These are phyloP conservation scores for Choanephora cucurbitarum DNA, from an alignment of 371 early-diverging fungal species.

Conservation along the genomic window DNA sequence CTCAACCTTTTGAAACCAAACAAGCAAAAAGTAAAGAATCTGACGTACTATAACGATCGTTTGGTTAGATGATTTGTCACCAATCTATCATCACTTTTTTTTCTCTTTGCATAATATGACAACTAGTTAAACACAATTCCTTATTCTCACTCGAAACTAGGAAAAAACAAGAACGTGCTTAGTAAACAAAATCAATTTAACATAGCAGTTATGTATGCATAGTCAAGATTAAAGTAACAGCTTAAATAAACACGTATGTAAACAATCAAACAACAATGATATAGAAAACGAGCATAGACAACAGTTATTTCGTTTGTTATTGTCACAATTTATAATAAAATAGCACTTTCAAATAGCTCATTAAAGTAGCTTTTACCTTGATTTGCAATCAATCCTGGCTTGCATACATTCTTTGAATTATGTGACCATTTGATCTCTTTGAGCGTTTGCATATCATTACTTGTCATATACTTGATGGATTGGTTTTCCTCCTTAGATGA, in stretches of 20 bases:
- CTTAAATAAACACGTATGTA: not conserved
- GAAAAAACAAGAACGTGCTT: no score
- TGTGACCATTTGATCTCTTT: constrained; percentile 5
- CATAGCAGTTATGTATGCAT: not conserved
- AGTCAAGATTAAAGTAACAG: not conserved
- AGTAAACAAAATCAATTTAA: no score
- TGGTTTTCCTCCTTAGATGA: not conserved
- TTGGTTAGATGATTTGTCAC: no score
- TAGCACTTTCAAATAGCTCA: constrained; percentile 20
- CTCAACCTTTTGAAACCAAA: no score
- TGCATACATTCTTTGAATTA: not conserved
- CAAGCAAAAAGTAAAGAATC: no score
- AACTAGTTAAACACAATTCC: no score
- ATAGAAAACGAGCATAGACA: not conserved
- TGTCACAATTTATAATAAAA: constrained; percentile 13
- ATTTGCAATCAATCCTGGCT: not conserved
- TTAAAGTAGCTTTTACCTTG: constrained; percentile 7
- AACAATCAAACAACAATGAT: not conserved
- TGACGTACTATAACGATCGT: no score
- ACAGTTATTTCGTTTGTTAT: not conserved
- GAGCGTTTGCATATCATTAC: no score
- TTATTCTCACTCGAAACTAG: no score
- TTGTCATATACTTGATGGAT: not conserved
- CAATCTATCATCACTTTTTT: no score
- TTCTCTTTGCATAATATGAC: no score